Percentiles rank a stretch among this genome's conserved stretches.
phyloP scores from a whole-genome alignment of 2,329 filamentous ascomycete species.

The Hymenoscyphus fraxineus region DNA sequence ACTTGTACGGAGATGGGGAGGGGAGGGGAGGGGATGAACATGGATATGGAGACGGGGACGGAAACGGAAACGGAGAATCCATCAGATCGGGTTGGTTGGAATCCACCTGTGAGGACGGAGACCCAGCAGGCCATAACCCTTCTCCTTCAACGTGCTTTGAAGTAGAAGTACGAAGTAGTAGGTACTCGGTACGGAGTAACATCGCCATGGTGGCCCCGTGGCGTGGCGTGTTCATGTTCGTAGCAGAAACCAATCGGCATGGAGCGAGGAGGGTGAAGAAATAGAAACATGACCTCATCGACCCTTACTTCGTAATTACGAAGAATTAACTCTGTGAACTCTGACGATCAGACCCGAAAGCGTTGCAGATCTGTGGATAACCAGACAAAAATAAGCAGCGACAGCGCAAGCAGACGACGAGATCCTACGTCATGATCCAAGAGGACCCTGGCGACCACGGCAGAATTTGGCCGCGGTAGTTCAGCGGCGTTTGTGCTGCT shows the following conservation, averaged over 20 bases:
- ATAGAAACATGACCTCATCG: constrained; percentile 9
- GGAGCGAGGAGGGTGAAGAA: not conserved
- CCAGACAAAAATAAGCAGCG: not conserved
- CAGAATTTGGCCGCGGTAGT: constrained; percentile 1
- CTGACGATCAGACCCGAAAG: constrained; percentile 7
- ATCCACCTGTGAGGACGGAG: not conserved
- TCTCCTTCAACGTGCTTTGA: no score
- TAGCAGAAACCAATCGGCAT: not conserved
- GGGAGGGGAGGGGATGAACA: not conserved
- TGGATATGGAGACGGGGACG: no score
- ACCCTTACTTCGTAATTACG: not conserved
- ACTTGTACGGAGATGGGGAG: not conserved
- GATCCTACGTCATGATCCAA: no score
- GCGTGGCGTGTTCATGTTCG: not conserved
- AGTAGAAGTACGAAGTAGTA: no score
- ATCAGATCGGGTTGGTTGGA: not conserved
- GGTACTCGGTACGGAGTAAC: not conserved
- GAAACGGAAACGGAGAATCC: not conserved
- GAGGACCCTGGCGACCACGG: not conserved
- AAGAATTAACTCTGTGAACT: not conserved
- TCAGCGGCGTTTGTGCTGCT: not conserved
- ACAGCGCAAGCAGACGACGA: not conserved
- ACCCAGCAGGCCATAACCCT: no score
- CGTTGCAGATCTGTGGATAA: constrained; percentile 9
- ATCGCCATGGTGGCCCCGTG: not conserved